Percentiles rank a stretch among this genome's conserved stretches.
Evolutionary conservation across 106 monocot species (phyloP).

Genomic region (Platanthera guangdongensis): DNA sequence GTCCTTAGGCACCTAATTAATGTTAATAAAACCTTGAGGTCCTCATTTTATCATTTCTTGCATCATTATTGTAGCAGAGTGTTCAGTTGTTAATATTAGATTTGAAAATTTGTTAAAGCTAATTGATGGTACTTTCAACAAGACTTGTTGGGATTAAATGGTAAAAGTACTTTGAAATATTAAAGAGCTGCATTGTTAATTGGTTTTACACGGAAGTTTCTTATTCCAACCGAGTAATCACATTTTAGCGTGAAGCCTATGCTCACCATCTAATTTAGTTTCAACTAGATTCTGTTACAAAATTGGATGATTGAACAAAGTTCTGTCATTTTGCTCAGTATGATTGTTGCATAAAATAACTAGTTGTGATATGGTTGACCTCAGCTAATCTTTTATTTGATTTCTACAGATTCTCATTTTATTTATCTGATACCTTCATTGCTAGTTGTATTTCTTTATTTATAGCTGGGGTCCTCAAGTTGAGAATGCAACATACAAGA

Average conservation of each 20-base stretch:
- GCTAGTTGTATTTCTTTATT: neutral
- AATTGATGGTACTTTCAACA: neutral
- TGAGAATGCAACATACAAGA: conserved; percentile 85
- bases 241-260: neutral
- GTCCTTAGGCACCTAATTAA: too few species aligned
- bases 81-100: neutral
- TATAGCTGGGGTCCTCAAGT: conserved; percentile 84
- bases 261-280: neutral
- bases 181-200: conserved; percentile 1
- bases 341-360: neutral
- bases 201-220: neutral
- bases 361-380: neutral
- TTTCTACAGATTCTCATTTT: neutral
- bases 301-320: neutral
- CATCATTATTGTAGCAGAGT: neutral
- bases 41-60: neutral
- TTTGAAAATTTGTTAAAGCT: neutral
- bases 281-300: neutral
- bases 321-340: neutral
- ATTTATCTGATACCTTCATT: neutral
- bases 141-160: neutral
- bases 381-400: neutral
- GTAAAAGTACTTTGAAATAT: neutral
- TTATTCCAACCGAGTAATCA: neutral
- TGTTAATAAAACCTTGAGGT: neutral